These are phyloP conservation scores for Graphilbum ipis-grandicollis DNA, from an alignment of 2,329 filamentous ascomycete genomes.

Conservation along the genomic window DNA sequence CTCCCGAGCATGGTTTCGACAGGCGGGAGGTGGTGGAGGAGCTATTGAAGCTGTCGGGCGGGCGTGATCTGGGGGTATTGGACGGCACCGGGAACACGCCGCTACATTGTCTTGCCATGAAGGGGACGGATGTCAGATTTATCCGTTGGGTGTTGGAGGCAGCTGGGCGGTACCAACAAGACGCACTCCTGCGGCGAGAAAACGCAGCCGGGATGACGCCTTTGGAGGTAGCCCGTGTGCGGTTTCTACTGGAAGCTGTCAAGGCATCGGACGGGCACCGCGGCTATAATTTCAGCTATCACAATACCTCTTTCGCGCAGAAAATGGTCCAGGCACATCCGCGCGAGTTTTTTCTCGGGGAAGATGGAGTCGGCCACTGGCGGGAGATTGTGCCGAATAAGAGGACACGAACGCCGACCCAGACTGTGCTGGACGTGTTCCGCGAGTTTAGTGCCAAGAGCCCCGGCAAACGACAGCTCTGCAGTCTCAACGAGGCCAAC, in stretches of 20 bases:
- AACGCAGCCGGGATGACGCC: slow-evolving; percentile 64
- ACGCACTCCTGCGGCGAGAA: slow-evolving; percentile 43
- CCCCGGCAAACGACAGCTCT: slow-evolving; percentile 25
- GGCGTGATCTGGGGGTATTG: slow-evolving; percentile 37
- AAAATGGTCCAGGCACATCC: slow-evolving; percentile 6
- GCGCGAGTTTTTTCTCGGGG: not conserved
- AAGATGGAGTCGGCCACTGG: not conserved
- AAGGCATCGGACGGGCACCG: slow-evolving; percentile 10
- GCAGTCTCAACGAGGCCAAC: slow-evolving; percentile 37
- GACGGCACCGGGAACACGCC: slow-evolving; percentile 49
- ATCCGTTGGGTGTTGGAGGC: slow-evolving; percentile 31
- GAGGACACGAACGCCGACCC: not conserved
- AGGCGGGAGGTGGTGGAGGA: slow-evolving; percentile 22
- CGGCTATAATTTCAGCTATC: no score
- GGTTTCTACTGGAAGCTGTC: slow-evolving; percentile 23
- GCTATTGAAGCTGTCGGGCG: slow-evolving; percentile 35
- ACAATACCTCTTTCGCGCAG: no score
- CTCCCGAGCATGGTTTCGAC: no score
- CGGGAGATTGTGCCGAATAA: not conserved
- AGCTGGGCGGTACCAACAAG: slow-evolving; percentile 24
- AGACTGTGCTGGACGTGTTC: not conserved
- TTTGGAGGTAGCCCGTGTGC: slow-evolving; percentile 45
- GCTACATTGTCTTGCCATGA: slow-evolving; percentile 36
- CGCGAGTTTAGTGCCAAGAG: slow-evolving; percentile 1
- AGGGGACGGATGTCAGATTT: slow-evolving; percentile 18